These are phyloP conservation scores for Quercus parvula DNA, from an alignment of 306 rosid genomes.

Conservation along the genomic window DNA sequence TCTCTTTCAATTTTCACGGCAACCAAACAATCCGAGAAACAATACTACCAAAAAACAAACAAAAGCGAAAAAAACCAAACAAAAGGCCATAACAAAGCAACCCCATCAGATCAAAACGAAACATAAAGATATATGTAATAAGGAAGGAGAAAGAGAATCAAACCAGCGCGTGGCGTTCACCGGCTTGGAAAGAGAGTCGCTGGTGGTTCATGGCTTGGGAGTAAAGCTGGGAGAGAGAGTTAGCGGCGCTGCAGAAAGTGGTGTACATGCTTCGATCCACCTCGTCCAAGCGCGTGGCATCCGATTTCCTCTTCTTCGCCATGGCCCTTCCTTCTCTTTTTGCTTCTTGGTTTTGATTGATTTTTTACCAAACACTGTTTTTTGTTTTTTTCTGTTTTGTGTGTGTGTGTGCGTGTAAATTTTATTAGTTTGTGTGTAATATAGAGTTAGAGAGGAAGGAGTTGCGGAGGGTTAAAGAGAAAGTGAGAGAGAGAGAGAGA, in stretches of 20 bases:
- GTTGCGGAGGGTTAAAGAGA: conserved; percentile 3
- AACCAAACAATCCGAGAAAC: neutral
- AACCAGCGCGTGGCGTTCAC: conserved; percentile 91
- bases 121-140: neutral
- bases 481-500: neutral
- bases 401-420: too few species aligned
- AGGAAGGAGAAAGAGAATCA: neutral
- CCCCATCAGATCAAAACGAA: neutral
- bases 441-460: neutral
- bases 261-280: conserved; percentile 96
- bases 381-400: too few species aligned
- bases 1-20: neutral
- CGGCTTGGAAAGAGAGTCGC: conserved; percentile 88
- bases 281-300: conserved; percentile 83
- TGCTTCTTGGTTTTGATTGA: neutral
- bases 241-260: conserved; percentile 91
- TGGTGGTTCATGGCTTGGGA: conserved; percentile 89
- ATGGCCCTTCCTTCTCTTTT: neutral
- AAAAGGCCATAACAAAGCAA: neutral
- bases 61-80: neutral
- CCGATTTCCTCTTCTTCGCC: conserved; percentile 66
- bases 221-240: conserved; percentile 91
- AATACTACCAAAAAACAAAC: neutral
- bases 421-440: neutral
- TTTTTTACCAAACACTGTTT: too few species aligned